Evolutionary conservation across 2,329 filamentous ascomycete genomes (phyloP), one percentile per base, ranked within the genome.

Genomic region (Penicillium sp.): DNA sequence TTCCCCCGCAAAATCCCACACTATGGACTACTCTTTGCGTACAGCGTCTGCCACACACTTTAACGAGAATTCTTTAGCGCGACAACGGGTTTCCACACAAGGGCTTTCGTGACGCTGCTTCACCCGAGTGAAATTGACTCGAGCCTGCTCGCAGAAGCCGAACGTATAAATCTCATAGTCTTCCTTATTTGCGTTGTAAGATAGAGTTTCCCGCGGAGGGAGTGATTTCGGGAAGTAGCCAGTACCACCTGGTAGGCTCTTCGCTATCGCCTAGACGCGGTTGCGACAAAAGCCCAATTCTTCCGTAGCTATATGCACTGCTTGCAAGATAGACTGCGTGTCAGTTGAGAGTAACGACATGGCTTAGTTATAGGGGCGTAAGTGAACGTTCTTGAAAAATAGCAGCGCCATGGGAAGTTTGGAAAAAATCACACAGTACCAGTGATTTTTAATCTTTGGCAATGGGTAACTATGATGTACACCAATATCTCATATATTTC

Each of bases 131-230:
- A 52, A 56, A 19, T 57, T 44, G 6, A 35, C 44, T 4, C 22
- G 44, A 12, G 57, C 38, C 9, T 59, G 35, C 47, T 59, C 57
- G 36, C 57, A 59, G 22, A 59, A 51, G 9, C 50, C 57, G 25
- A 42, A 36, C 3, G 56, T 58, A 22, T 52, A 58, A 14, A 33
- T 19, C 5, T 55, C 31, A 36, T 57, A 45, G 3, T 48, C 30
- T 17, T 43, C 25, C 16, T 0, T 16, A 17, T 12, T 31, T n/a
- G 5, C 11, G 1, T 16, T 16, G 5, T 16, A 9, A 1, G 35
- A 25, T n/a, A 10, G 12, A 4, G 3, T 22, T 5, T n/a, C 30
- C 2, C 19, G 9, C 7, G 45, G 33, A 10, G 55, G 16, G 5
- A 55, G 5, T 37, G 17, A 17, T 19, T 17, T 37, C 9, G 35